A percentile compares a stretch with the other conserved stretches of the same genome.
These are phyloP conservation scores for Chloromonas sp. DNA, from an alignment of 163 green algal genomes.

Conservation along the genomic window DNA sequence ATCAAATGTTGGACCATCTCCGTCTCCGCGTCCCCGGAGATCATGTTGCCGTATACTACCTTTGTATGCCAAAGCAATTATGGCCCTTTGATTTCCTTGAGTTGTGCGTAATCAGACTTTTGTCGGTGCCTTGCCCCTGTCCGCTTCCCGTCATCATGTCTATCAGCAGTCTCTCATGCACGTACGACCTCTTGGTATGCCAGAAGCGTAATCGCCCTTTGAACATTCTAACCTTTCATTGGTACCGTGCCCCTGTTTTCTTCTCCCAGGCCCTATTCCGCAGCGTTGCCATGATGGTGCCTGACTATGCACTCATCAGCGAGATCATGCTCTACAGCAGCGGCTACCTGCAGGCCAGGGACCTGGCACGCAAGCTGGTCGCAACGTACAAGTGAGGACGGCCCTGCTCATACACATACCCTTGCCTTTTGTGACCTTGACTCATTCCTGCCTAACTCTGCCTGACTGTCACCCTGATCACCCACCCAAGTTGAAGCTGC, in stretches of 20 bases:
- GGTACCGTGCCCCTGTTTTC: not conserved
- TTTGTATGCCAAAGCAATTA: no score
- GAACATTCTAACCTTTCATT: no score
- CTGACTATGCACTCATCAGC: slow-evolving; percentile 68
- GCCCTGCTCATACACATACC: not conserved
- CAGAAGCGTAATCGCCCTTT: no score
- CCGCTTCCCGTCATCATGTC: no score
- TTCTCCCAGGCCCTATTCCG: slow-evolving; percentile 49
- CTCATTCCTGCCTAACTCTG: not conserved
- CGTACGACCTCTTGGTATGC: no score
- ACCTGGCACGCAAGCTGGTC: slow-evolving; percentile 76
- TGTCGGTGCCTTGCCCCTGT: no score
- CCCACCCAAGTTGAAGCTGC: not conserved
- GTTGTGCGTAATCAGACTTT: no score
- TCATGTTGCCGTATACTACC: no score
- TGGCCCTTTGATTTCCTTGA: no score
- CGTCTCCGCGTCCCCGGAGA: no score
- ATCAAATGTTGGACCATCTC: no score
- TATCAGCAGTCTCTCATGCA: no score
- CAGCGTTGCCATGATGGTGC: slow-evolving; percentile 73
- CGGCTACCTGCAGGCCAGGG: slow-evolving; percentile 58
- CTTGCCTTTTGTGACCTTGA: not conserved
- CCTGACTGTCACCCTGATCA: not conserved
- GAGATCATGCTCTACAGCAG: slow-evolving; percentile 72
- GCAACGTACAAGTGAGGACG: slow-evolving; percentile 56